Evolutionary conservation across 2,329 filamentous ascomycete species (phyloP).

Genomic region (Colletotrichum somersetense): DNA sequence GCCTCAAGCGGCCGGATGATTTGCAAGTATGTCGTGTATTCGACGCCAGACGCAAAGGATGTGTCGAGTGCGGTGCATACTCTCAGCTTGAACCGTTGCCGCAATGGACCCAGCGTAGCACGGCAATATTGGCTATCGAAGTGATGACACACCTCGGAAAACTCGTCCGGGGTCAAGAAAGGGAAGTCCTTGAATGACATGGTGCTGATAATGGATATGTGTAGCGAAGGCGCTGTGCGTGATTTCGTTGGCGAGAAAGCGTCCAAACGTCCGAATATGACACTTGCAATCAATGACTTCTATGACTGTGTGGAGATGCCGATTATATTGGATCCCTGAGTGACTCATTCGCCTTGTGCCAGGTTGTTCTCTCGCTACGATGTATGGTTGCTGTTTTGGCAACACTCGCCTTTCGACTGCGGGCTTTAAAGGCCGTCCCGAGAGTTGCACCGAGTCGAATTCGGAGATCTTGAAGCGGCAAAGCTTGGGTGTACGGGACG

Average conservation of each 20-base stretch:
- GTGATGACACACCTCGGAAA: slow-evolving; percentile 73
- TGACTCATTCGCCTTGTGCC: not conserved
- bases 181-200: slow-evolving; percentile 67
- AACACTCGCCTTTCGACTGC: not conserved
- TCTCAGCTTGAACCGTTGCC: slow-evolving; percentile 67
- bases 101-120: slow-evolving; percentile 67
- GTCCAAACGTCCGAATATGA: not conserved
- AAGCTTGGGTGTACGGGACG: not conserved
- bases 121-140: slow-evolving; percentile 71
- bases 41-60: slow-evolving; percentile 56
- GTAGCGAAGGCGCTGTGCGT: not conserved
- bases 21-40: slow-evolving; percentile 66
- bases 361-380: too few relatives aligned
- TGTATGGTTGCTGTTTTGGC: not conserved
- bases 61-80: slow-evolving; percentile 65
- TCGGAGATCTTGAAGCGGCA: not conserved
- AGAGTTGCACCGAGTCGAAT: not conserved
- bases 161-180: slow-evolving; percentile 71
- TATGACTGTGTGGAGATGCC: not conserved
- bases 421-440: not conserved
- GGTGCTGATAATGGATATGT: not conserved
- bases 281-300: not conserved
- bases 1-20: slow-evolving; percentile 66
- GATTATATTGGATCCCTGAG: not conserved
- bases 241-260: not conserved